Base-by-base conservation (phyloP, 768 basidiomycete species). In the Tylopilus felleus region DNA sequence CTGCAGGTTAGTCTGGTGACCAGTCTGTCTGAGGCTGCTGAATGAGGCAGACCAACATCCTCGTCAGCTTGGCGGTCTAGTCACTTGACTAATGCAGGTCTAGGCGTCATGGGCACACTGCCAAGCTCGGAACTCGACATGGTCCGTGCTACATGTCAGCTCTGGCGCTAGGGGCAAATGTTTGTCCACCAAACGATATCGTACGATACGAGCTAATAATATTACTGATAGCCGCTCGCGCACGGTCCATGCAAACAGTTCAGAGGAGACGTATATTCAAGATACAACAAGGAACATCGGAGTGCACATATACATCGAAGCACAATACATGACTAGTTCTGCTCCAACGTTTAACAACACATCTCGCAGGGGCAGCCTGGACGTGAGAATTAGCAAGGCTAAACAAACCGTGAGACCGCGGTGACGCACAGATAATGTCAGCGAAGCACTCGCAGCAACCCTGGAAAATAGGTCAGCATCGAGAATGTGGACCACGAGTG, bases 311-410 rank as follows among this genome's bases (percentile, higher is more conserved):
- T 1, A 35, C 6, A 46, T 63, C 53, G 55, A 41, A 47, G 4
- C 44, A 44, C 39, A 16, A 14, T 58, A 61, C 59, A 64, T 6
- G 27, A 0, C 36, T 29, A 25, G 1, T 36, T 42, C 22, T 29
- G 13, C 19, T 35, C n/a, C 13, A 5, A 7, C 39, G 51, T 43
- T 74, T 74, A 85, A 66, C 85, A 88, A 67, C 81, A 83, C 80
- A 88, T 81, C 73, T 89, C 87, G 75, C 87, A 89, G 8, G 87
- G 87, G 77, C 86, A 89, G 71, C 86, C 86, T 88, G 57, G 6
- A 49, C 1, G 5, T 10, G 27, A 3, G n/a, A 8, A 8, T 59
- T 39, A 65, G 56, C 3, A 27, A 8, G 44, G 13, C 8, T 22
- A 19, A 17, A 14, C 4, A 29, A 2, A 17, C 7, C 2, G 2